Evolutionary conservation across 202 grass and related monocot species (phyloP).

Genomic region (Miscanthus sacchariflorus): DNA sequence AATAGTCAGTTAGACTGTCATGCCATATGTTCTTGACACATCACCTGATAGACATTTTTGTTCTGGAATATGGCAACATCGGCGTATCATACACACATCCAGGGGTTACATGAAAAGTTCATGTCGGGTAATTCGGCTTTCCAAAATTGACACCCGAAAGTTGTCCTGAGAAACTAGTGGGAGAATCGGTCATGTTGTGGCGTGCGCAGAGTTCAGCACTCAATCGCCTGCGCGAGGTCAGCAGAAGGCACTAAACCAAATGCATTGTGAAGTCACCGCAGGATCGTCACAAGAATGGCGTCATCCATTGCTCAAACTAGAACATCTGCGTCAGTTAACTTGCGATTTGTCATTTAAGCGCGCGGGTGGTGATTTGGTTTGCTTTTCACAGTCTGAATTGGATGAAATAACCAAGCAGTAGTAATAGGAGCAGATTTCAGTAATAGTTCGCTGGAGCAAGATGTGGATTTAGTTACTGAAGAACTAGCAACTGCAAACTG

Average conservation of each 20-base stretch:
- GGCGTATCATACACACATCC: background rate
- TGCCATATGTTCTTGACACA: slow-evolving; percentile 18
- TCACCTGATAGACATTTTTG: background rate
- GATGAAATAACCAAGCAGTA: background rate
- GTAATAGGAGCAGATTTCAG: background rate
- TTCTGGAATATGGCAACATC: background rate
- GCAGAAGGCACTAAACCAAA: background rate
- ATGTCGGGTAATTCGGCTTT: background rate
- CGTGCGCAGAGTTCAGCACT: background rate
- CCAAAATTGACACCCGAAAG: background rate
- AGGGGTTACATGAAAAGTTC: background rate
- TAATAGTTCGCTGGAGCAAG: background rate
- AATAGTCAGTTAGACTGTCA: background rate
- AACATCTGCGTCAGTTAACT: background rate
- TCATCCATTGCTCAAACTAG: background rate
- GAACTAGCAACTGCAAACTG: background rate
- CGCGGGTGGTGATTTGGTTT: background rate
- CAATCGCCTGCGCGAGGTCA: background rate
- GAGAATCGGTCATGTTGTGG: background rate
- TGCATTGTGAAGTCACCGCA: slow-evolving; percentile 21
- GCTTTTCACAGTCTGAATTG: background rate
- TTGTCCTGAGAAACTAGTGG: background rate
- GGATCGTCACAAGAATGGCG: slow-evolving; percentile 33
- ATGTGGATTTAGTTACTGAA: background rate
- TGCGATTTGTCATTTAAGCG: background rate